Percentiles rank a stretch among this genome's conserved stretches.
Evolutionary conservation across 1,284 basidiomycete genomes (phyloP).

Genomic region (Tilletiopsis washingtonensis): DNA sequence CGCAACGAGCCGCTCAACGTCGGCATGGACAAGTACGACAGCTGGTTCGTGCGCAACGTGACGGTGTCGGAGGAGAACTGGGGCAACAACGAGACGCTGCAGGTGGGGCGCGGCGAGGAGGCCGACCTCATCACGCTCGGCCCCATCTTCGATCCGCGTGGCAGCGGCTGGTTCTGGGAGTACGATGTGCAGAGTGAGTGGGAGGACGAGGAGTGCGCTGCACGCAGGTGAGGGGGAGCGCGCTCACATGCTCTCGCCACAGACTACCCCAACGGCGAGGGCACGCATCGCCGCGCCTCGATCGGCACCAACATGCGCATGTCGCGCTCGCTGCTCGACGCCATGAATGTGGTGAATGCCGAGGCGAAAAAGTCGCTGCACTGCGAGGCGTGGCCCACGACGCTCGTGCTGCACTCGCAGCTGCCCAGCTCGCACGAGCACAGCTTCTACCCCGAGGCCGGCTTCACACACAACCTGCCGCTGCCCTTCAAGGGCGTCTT

Average conservation of each 20-base stretch:
- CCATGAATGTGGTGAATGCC: slow-evolving; percentile 47
- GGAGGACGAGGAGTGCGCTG: background rate
- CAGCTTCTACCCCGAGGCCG: slow-evolving; percentile 44
- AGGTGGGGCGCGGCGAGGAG: slow-evolving; percentile 34
- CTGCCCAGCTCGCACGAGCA: slow-evolving; percentile 40
- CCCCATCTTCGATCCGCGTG: slow-evolving; percentile 47
- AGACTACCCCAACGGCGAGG: slow-evolving; percentile 40
- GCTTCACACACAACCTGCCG: slow-evolving; percentile 44
- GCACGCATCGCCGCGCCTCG: slow-evolving; percentile 42
- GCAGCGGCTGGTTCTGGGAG: slow-evolving; percentile 47
- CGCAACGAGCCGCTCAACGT: slow-evolving; percentile 41
- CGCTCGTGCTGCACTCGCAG: slow-evolving; percentile 45
- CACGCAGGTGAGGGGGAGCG: background rate
- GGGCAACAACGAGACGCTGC: slow-evolving; percentile 26
- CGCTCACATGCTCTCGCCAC: no score
- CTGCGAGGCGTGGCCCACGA: slow-evolving; percentile 47
- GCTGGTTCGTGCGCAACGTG: slow-evolving; percentile 43
- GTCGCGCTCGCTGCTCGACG: slow-evolving; percentile 42
- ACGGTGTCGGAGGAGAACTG: slow-evolving; percentile 40
- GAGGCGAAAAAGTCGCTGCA: slow-evolving; percentile 46
- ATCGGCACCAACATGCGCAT: slow-evolving; percentile 48
- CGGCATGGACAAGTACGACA: slow-evolving; percentile 47
- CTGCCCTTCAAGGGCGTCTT: slow-evolving; percentile 47
- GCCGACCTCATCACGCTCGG: slow-evolving; percentile 46
- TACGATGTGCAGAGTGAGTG: slow-evolving; percentile 47